phyloP scores from a whole-genome alignment of 2,329 filamentous ascomycete species.

The Colletotrichum sp. region DNA sequence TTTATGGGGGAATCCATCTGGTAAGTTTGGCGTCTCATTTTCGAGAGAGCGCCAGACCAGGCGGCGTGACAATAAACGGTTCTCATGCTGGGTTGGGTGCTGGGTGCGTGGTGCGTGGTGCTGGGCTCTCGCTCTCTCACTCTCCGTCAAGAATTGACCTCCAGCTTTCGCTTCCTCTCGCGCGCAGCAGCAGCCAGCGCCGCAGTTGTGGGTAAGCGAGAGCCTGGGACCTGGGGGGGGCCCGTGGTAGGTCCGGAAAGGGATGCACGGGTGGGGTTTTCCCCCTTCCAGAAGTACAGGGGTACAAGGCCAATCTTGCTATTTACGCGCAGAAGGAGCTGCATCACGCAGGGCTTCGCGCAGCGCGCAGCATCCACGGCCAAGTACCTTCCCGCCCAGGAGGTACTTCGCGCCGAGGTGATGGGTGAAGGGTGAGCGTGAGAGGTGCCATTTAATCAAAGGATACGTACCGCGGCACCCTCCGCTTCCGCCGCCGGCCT shows the following conservation, averaged over 20 bases:
- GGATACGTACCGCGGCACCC: slow-evolving; percentile 11
- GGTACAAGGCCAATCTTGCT: background rate
- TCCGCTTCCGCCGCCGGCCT: slow-evolving; percentile 1
- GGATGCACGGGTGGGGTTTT: slow-evolving; percentile 13
- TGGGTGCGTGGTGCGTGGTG: slow-evolving; percentile 6
- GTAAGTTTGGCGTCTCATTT: slow-evolving; percentile 41
- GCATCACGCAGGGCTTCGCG: background rate
- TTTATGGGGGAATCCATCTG: slow-evolving; percentile 41
- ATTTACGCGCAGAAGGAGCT: background rate
- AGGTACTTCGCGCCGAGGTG: background rate
- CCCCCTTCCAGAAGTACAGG: slow-evolving; percentile 12
- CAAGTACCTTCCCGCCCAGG: background rate
- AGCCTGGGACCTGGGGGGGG: background rate
- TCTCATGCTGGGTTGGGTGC: slow-evolving; percentile 25
- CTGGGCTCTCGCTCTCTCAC: slow-evolving; percentile 13
- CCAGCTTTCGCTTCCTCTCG: slow-evolving; percentile 22
- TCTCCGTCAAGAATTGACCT: slow-evolving; percentile 22
- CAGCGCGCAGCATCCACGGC: background rate
- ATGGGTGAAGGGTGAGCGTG: background rate
- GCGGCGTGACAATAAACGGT: slow-evolving; percentile 27
- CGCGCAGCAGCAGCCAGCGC: slow-evolving; percentile 18
- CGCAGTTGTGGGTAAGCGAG: slow-evolving; percentile 23
- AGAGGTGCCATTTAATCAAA: background rate
- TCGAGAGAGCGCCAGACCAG: slow-evolving; percentile 23
- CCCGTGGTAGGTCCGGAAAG: slow-evolving; percentile 9